A percentile compares a stretch with the other conserved stretches of the same genome.
phyloP scores from a whole-genome alignment of 2,329 filamentous ascomycete genomes.

The Ophiostoma triangulosporum region DNA sequence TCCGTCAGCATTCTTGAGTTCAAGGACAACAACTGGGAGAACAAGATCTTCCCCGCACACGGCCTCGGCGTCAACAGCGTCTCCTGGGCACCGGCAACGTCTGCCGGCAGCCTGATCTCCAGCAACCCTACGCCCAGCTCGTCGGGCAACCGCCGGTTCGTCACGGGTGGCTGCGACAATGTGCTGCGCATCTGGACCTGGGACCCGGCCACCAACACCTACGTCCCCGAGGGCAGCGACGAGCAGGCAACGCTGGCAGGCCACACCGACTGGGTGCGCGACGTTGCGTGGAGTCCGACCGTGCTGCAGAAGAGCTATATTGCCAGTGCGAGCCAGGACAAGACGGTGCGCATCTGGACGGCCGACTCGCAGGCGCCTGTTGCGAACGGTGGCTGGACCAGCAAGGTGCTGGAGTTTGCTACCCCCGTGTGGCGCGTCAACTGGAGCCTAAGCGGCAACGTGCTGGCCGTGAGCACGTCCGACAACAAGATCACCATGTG shows the following conservation, averaged over 20 bases:
- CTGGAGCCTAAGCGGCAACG: conserved; percentile 95
- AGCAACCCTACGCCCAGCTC: conserved; percentile 45
- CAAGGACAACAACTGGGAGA: conserved; percentile 74
- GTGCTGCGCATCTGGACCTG: conserved; percentile 86
- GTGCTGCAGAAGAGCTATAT: conserved; percentile 95
- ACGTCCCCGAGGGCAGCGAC: conserved; percentile 44
- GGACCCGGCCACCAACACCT: conserved; percentile 36
- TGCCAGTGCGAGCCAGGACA: conserved; percentile 87
- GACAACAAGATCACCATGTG: conserved; percentile 96
- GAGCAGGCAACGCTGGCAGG: conserved; percentile 45
- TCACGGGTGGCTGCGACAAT: conserved; percentile 91
- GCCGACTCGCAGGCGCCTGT: conserved; percentile 32
- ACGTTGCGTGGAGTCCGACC: conserved; percentile 93
- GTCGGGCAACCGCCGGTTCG: conserved; percentile 64
- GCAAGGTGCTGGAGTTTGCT: conserved; percentile 77
- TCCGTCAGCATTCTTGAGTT: conserved; percentile 92
- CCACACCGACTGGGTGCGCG: conserved; percentile 92
- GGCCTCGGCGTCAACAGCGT: conserved; percentile 92
- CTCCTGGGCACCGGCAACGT: conserved; percentile 79
- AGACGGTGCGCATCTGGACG: conserved; percentile 96
- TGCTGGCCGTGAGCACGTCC: conserved; percentile 80
- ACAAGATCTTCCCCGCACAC: conserved; percentile 82
- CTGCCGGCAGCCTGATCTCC: conserved; percentile 73
- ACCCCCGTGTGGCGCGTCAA: conserved; percentile 88
- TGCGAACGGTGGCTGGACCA: conserved; percentile 54